These are phyloP conservation scores for Theileria equi DNA, from an alignment of 169 alveolate species.

Conservation along the genomic window DNA sequence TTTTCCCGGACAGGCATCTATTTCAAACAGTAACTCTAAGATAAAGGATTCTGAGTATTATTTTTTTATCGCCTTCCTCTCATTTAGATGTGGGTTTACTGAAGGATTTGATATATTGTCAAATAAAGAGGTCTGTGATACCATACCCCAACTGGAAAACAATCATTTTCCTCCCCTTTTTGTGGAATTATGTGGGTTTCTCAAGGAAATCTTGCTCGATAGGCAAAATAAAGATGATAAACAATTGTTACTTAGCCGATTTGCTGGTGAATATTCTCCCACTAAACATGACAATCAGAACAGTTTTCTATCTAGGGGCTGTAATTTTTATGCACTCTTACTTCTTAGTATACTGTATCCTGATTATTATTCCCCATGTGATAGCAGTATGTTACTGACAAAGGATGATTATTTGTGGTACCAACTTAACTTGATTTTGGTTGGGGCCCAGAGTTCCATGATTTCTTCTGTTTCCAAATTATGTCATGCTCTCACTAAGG, in stretches of 20 bases:
- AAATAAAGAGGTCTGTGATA: not conserved
- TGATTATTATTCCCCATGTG: constrained; percentile 47
- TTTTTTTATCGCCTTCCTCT: constrained; percentile 54
- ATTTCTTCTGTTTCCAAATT: constrained; percentile 19
- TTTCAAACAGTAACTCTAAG: not conserved
- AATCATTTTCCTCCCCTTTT: constrained; percentile 45
- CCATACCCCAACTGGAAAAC: constrained; percentile 10
- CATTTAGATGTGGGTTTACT: constrained; percentile 43
- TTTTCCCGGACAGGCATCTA: constrained; percentile 21
- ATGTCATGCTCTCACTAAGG: constrained; percentile 49
- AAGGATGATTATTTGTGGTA: constrained; percentile 64
- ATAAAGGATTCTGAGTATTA: constrained; percentile 43
- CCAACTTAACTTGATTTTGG: constrained; percentile 34
- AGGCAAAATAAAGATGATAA: constrained; percentile 6
- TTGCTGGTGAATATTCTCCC: constrained; percentile 43
- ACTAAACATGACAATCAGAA: constrained; percentile 3
- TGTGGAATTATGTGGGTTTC: constrained; percentile 18
- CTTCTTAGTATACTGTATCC: constrained; percentile 52
- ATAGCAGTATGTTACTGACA: constrained; percentile 32
- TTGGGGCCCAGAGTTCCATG: constrained; percentile 27
- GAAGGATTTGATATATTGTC: constrained; percentile 10
- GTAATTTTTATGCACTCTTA: constrained; percentile 30
- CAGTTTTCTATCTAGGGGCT: constrained; percentile 21
- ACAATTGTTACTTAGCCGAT: constrained; percentile 31
- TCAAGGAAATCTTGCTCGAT: constrained; percentile 6